A percentile compares a stretch with the other conserved stretches of the same genome.
Conservation (phyloP, 257 asterid genomes). For the Mitragyna speciosa region DNA sequence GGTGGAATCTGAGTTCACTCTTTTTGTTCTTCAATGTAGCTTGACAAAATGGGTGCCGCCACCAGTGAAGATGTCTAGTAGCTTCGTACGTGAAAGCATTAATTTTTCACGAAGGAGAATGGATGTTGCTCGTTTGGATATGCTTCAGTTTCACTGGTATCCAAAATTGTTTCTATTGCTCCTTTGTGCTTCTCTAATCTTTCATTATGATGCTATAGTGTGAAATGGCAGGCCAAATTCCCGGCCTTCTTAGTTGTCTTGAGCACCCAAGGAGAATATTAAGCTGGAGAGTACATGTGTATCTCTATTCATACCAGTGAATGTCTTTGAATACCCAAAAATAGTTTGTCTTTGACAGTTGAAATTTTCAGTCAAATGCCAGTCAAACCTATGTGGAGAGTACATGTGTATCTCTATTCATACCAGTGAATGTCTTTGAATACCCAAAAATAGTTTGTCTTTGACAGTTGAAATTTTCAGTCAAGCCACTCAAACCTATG, state of each 20-base stretch:
- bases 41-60: slow-evolving; percentile 99
- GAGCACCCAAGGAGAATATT: background rate
- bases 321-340: background rate
- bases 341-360: background rate
- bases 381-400: background rate
- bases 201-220: background rate
- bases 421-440: background rate
- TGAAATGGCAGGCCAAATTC: too few species aligned
- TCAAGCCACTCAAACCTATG: background rate
- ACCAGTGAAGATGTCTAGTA: slow-evolving; percentile 93
- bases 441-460: background rate
- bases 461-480: background rate
- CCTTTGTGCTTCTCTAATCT: background rate
- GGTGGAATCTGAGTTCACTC: slow-evolving; percentile 10
- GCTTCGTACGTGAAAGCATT: slow-evolving; percentile 74
- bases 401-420: background rate
- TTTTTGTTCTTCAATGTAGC: slow-evolving; percentile 41
- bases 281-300: background rate
- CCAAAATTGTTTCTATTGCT: slow-evolving; percentile 10
- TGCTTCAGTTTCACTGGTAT: slow-evolving; percentile 99
- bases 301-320: background rate
- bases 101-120: slow-evolving; percentile 80
- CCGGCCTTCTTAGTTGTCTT: too few species aligned
- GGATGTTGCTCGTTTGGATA: slow-evolving; percentile 88
- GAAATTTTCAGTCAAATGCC: background rate